phyloP scores from a whole-genome alignment of 768 basidiomycete genomes.

The Tremella yokohamensis region DNA sequence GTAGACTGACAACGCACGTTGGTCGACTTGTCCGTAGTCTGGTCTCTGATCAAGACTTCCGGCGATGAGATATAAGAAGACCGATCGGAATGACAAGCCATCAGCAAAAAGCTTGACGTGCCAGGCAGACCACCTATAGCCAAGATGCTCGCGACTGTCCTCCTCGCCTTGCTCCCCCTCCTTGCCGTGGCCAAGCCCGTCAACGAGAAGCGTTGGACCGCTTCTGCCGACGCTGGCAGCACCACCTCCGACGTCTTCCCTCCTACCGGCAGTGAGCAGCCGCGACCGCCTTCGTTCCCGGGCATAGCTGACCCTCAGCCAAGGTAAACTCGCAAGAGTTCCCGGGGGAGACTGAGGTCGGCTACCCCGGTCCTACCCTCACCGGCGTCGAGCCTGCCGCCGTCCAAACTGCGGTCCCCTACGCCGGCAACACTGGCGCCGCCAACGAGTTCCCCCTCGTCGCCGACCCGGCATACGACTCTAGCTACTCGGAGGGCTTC shows the following conservation, averaged over 20 bases:
- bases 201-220: slow-evolving; percentile 21
- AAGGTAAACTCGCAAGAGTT: slow-evolving; percentile 32
- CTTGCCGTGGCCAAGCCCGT: slow-evolving; percentile 26
- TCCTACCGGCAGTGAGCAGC: slow-evolving; percentile 36
- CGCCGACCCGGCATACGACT: slow-evolving; percentile 15
- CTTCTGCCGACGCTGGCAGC: slow-evolving; percentile 23
- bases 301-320: slow-evolving; percentile 14
- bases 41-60: no score
- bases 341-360: slow-evolving; percentile 39
- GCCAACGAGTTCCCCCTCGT: slow-evolving; percentile 38
- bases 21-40: no score
- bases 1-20: no score
- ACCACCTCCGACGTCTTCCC: slow-evolving; percentile 39
- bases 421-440: slow-evolving; percentile 23
- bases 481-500: slow-evolving; percentile 7
- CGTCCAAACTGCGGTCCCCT: slow-evolving; percentile 36
- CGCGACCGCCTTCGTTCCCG: not conserved
- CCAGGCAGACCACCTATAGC: not conserved
- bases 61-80: no score
- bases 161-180: slow-evolving; percentile 26
- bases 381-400: slow-evolving; percentile 48
- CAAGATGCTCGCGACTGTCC: slow-evolving; percentile 11
- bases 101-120: no score
- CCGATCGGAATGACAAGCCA: no score
- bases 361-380: slow-evolving; percentile 36